These are phyloP conservation scores for Citrus medica DNA, from an alignment of 345 rosid genomes.

Conservation along the genomic window DNA sequence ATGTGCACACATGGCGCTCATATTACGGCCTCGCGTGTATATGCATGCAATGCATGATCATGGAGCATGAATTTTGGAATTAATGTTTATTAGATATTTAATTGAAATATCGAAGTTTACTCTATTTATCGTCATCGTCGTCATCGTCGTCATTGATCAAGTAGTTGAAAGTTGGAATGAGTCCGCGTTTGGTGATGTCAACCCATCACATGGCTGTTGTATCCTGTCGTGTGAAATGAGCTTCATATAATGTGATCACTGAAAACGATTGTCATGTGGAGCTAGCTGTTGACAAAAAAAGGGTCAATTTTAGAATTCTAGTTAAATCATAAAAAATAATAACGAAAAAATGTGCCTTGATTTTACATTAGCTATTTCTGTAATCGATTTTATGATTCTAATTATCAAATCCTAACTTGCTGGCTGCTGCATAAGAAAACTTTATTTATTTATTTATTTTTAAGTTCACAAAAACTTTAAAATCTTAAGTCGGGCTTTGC, in stretches of 20 bases:
- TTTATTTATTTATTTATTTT: no score
- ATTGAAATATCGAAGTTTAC: neutral
- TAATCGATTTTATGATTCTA: no score
- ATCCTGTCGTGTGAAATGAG: neutral
- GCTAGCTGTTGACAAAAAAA: neutral
- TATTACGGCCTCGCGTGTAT: neutral
- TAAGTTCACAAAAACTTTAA: no score
- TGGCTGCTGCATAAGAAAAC: no score
- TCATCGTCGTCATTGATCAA: no score
- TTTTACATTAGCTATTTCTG: no score
- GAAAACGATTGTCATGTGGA: neutral
- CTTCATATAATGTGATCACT: neutral
- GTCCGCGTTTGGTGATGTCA: neutral
- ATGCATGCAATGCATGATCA: neutral
- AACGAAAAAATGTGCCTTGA: no score
- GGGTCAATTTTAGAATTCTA: neutral
- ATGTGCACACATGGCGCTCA: neutral
- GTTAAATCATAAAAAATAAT: neutral
- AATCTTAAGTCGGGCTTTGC: no score
- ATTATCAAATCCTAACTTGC: no score
- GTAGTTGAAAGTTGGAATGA: neutral
- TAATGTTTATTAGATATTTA: neutral
- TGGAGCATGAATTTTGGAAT: neutral
- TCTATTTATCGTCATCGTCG: neutral
- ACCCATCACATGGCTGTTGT: constrained; percentile 1